Base-by-base conservation (phyloP, 2,329 filamentous ascomycete genomes). In the Fusarium sp. region DNA sequence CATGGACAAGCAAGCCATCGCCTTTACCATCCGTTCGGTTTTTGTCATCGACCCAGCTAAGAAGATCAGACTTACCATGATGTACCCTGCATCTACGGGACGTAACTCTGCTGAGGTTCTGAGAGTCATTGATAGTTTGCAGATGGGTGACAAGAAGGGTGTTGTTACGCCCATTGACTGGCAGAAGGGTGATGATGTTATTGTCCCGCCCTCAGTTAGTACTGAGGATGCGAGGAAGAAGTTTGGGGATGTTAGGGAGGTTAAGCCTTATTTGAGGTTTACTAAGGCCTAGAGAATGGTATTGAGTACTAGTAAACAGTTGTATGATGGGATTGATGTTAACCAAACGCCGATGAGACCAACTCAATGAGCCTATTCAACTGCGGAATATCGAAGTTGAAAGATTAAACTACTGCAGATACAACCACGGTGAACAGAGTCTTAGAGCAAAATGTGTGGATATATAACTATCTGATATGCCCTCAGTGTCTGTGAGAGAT, bases 31-130 rank as follows among this genome's bases (percentile, higher is more conserved):
- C 83, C 93, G 94, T 77, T 93, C 92, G 73, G 94, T 97, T 77
- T 97, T 96, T 87, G 87, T 97, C 83, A 96, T 97, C 80, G 94
- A 97, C 84, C 94, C 94, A 66, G 89, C 88, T 81, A 97, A 97
- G 90, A 95, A 91, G 81, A 95, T 97, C 83, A 91, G 94, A 75
- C 89, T 95, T 78, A 96, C 93, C 78, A 92, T 97, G 84, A 91
- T 92, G 79, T 98, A 97, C 86, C 94, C 94, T 42, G 94, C 94
- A 60, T 94, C 91, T 57, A 96, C 93, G 27, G 94, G 94, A 81
- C 89, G 91, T 77, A 94, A 94, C 86, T 90, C 90, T 61, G 86
- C 89, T 72, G 91, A 94, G 86, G 90, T 94, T 43, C 88, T 94
- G 73, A 89, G 91, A 77, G 90, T 93, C 63, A 83, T 94, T 79